Conservation (phyloP, 176 grass and related monocot genomes). For the Musa acuminata region DNA sequence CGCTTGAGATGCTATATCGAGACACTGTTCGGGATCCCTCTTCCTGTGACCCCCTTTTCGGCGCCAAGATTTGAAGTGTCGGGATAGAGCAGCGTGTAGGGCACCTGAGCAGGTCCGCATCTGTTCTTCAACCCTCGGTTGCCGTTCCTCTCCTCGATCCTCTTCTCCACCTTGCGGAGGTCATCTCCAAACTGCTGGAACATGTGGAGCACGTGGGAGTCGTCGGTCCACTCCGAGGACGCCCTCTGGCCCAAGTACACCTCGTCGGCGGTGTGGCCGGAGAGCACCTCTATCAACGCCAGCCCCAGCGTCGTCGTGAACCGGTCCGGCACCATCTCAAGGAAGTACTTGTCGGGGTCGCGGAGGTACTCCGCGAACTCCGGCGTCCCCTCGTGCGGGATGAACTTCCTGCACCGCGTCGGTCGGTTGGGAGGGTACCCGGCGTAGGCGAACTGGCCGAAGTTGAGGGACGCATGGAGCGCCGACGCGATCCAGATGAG, state of each 20-base stretch:
- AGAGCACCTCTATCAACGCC: conserved; percentile 84
- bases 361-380: conserved; percentile 53
- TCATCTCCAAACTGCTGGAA: conserved; percentile 48
- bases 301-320: conserved; percentile 76
- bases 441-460: conserved; percentile 86
- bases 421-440: conserved; percentile 83
- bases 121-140: conserved; percentile 45
- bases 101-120: conserved; percentile 46
- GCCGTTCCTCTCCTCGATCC: conserved; percentile 49
- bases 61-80: conserved; percentile 42
- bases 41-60: conserved; percentile 72
- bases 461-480: conserved; percentile 87
- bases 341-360: conserved; percentile 55
- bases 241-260: conserved; percentile 75
- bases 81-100: conserved; percentile 74
- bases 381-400: conserved; percentile 41
- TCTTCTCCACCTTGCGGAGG: conserved; percentile 50
- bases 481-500: conserved; percentile 86
- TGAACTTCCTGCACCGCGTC: conserved; percentile 65
- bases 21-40: conserved; percentile 94
- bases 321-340: conserved; percentile 59
- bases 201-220: conserved; percentile 52
- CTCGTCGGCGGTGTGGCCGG: conserved; percentile 78
- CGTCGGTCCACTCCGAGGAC: conserved; percentile 58
- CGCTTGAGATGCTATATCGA: conserved; percentile 34